These are phyloP conservation scores for Arabidopsis arenosa DNA, from an alignment of 345 rosid genomes.

Conservation along the genomic window DNA sequence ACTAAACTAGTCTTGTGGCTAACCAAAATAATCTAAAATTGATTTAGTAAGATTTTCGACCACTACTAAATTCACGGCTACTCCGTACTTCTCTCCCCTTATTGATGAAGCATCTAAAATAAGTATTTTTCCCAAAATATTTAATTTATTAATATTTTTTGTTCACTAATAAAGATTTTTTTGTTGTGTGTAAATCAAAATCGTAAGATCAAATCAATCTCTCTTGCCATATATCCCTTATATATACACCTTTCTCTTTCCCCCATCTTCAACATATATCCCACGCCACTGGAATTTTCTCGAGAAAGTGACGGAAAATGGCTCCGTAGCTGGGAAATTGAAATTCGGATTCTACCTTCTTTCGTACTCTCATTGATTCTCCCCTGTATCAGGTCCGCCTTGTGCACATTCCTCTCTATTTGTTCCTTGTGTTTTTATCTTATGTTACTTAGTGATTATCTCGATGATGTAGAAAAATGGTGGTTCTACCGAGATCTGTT, in stretches of 20 bases:
- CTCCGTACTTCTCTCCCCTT: conserved; percentile 35
- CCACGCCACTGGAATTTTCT: conserved; percentile 42
- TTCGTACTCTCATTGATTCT: neutral
- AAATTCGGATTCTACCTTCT: conserved; percentile 15
- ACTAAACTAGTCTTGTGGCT: conserved; percentile 24
- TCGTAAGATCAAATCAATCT: conserved; percentile 24
- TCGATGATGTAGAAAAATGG: conserved; percentile 18
- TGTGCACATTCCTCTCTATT: conserved; percentile 6
- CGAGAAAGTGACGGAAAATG: conserved; percentile 47
- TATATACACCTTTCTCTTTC: conserved; percentile 15
- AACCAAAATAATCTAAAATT: conserved; percentile 23
- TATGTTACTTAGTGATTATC: conserved; percentile 28
- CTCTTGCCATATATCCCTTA: neutral
- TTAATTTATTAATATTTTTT: neutral
- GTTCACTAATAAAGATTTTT: neutral
- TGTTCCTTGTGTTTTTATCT: neutral
- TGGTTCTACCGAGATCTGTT: conserved; percentile 29
- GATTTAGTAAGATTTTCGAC: conserved; percentile 18
- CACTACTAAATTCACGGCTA: conserved; percentile 41
- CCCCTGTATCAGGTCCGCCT: conserved; percentile 28
- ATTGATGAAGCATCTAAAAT: conserved; percentile 28
- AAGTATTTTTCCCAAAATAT: neutral
- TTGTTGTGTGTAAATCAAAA: neutral
- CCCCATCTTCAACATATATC: conserved; percentile 2
- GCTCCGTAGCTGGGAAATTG: conserved; percentile 35